These are phyloP conservation scores for Lachnellula subtilissima DNA, from an alignment of 2,329 filamentous ascomycete genomes.

Conservation along the genomic window DNA sequence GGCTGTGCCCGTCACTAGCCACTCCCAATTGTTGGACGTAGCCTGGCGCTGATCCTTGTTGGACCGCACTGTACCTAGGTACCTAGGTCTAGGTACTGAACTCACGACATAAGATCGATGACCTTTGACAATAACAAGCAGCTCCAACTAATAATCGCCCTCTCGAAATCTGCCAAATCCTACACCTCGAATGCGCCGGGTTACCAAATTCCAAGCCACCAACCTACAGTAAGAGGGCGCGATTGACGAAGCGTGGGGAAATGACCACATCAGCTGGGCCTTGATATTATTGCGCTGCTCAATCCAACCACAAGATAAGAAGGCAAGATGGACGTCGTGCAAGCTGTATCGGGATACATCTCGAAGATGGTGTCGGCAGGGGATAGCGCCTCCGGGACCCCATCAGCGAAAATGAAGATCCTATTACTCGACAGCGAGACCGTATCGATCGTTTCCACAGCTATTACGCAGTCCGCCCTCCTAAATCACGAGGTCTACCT, in stretches of 20 bases:
- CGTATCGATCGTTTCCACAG: conserved; percentile 87
- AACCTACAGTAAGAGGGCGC: background rate
- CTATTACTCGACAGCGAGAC: conserved; percentile 90
- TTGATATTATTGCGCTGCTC: conserved; percentile 10
- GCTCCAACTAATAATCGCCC: background rate
- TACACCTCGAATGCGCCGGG: background rate
- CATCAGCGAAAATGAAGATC: conserved; percentile 96
- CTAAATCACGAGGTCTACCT: conserved; percentile 97
- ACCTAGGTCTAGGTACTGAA: background rate
- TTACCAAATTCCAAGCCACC: background rate
- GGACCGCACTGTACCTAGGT: background rate
- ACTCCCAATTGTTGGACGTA: background rate
- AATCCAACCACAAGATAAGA: background rate
- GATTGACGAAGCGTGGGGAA: conserved; percentile 3
- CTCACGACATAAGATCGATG: background rate
- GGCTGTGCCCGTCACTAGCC: conserved; percentile 2
- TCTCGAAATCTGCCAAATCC: background rate
- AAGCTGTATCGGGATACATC: conserved; percentile 91
- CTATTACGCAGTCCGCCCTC: conserved; percentile 89
- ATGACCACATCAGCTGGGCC: conserved; percentile 20
- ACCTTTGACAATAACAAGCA: background rate
- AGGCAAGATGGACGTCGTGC: conserved; percentile 80
- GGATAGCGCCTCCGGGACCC: conserved; percentile 61
- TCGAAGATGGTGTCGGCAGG: conserved; percentile 89
- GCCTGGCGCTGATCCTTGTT: background rate